Conservation (phyloP, 768 basidiomycete genomes). For the Trametes coccinea region DNA sequence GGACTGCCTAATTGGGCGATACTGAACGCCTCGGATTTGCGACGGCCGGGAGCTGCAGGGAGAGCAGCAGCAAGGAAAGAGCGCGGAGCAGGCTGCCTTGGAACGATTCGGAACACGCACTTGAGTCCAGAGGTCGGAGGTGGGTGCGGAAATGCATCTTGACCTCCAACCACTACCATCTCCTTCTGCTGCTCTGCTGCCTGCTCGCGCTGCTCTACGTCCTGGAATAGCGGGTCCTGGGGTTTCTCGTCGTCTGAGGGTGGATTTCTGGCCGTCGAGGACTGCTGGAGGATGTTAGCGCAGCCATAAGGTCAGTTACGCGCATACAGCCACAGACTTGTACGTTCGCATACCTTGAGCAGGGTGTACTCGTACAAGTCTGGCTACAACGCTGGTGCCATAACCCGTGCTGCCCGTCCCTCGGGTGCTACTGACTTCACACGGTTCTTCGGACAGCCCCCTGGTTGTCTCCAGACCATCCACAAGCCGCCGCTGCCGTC, state of each 20-base stretch:
- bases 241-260: neutral
- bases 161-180: slow-evolving; percentile 16
- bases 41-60: slow-evolving; percentile 7
- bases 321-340: neutral
- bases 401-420: neutral
- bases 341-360: neutral
- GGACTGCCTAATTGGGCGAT: neutral
- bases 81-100: neutral
- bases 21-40: slow-evolving; percentile 8
- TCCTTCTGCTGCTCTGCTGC: neutral
- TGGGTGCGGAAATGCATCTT: slow-evolving; percentile 13
- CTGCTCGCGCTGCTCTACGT: neutral
- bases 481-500: neutral
- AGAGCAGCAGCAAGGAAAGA: neutral
- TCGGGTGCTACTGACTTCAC: neutral
- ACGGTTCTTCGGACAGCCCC: too few relatives aligned
- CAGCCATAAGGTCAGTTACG: neutral
- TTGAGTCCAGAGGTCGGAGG: neutral
- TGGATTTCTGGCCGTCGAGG: neutral
- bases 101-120: neutral
- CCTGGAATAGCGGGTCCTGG: neutral
- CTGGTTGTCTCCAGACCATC: neutral
- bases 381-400: too few relatives aligned
- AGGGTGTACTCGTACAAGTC: neutral
- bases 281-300: neutral